Evolutionary conservation across 257 asterid species (phyloP), one percentile per base, ranked within the genome.

Genomic region (Craterostigma plantagineum): DNA sequence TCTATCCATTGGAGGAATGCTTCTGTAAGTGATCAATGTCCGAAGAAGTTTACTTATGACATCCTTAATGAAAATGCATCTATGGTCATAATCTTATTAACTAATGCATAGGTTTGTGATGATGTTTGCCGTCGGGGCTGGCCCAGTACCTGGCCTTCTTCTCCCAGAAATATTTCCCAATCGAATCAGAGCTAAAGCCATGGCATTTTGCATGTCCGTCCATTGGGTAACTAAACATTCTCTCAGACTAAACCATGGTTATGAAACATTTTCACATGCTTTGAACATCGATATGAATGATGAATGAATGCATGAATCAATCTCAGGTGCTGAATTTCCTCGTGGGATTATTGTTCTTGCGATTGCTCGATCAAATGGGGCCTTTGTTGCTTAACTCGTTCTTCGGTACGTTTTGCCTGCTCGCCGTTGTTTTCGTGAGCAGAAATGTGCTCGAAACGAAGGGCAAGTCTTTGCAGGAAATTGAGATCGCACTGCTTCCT

Each of bases 151-250:
- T 34, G 63, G 65, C 49, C 96, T 84, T 46, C 63, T 84, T 34
- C 82, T 84, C 47, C 80, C 96, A 8, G 96, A 84, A 72, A 65
- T 84, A 54, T 67, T 80, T 39, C 66, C 92, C 45, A 66, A 56
- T 68, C 77, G 72, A 54, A 84, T 84, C 15, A 69, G 96, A 62
- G 96, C 93, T 42, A 79, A 74, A 68, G 92, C 93, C 48, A 67
- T 84, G 93, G 96, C 96, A 4, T 56, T 80, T 60, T 80, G 90
- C 38, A 80, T 84, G 93, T 68, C 96, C 1, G 93, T 84, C 47
- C 92, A 84, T 60, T 84, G 96, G 96, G 96, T 84, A 84, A 79
- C 30, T 30, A 1, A n/a, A n/a, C n/a, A n/a, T n/a, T n/a, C n/a
- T n/a, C n/a, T n/a, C n/a, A n/a, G n/a, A n/a, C n/a, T n/a, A n/a